Percentiles rank a stretch among this genome's conserved stretches.
phyloP scores from a whole-genome alignment of 2,329 filamentous ascomycete genomes.

The Claviceps sp. region DNA sequence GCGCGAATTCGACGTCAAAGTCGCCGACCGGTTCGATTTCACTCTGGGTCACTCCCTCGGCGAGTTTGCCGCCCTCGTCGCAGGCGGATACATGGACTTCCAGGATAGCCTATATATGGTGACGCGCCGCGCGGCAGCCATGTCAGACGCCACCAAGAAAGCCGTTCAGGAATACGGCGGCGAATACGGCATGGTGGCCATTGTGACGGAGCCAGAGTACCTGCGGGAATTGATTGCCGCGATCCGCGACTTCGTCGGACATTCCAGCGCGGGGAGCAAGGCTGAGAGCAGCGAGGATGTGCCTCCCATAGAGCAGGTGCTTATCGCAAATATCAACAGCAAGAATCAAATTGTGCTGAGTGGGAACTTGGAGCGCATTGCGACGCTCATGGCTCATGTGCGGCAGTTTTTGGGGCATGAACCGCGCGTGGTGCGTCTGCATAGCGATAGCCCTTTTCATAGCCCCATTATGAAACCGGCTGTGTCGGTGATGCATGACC shows the following conservation, averaged over 20 bases:
- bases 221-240: conserved; percentile 55
- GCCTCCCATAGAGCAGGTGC: conserved; percentile 71
- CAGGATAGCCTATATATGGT: conserved; percentile 67
- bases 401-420: conserved; percentile 86
- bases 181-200: conserved; percentile 86
- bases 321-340: conserved; percentile 88
- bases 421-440: conserved; percentile 72
- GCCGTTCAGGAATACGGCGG: conserved; percentile 57
- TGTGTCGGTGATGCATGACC: conserved; percentile 54
- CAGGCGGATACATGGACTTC: conserved; percentile 67
- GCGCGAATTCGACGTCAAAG: conserved; percentile 66
- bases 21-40: conserved; percentile 59
- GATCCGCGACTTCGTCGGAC: conserved; percentile 67
- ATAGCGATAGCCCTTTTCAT: conserved; percentile 83
- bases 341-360: conserved; percentile 94
- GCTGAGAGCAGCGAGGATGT: conserved; percentile 53
- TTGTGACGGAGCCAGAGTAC: conserved; percentile 75
- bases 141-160: conserved; percentile 60
- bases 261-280: conserved; percentile 50
- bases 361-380: conserved; percentile 72
- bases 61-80: conserved; percentile 83
- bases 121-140: conserved; percentile 63
- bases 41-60: conserved; percentile 84
- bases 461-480: conserved; percentile 85
- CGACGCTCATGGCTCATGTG: conserved; percentile 68